Base-by-base conservation (phyloP, 164 flowering plant species). In the Umbilicus rupestris region DNA sequence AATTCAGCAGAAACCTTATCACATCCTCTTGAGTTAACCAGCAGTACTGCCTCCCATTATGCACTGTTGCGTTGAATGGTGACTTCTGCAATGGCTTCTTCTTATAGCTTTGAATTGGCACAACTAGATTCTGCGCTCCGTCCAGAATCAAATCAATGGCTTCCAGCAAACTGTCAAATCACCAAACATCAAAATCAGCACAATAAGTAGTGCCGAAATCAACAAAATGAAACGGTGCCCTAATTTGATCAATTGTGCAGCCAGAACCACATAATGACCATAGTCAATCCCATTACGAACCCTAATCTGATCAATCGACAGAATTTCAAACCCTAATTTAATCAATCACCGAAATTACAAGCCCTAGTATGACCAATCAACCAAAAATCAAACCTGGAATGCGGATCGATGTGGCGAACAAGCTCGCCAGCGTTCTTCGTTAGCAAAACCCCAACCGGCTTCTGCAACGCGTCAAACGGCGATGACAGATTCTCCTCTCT, bases 11-110 rank as follows among this genome's bases (percentile, higher is more conserved):
- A 80, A 75, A 94, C 1, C 89, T 69, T 35, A 94, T 68, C 3
- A 94, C 74, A 68, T 94, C 99, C 68, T 89, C 97, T 62, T 83
- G 93, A 0, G 97, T 87, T 7, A 94, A 46, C 96, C 97, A 94
- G 77, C 97, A 94, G 73, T 71, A 91, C 63, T 87, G 90, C 10
- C 63, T 78, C 69, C 89, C 85, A 22, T 80, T 73, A 80, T 86
- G 85, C 66, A 31, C 15, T 0, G 83, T 78, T 7, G 73, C 35
- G 15, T 55, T 49, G 2, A 41, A 29, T n/a, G 68, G 35, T 41
- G 77, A 69, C 15, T 60, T 41, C 39, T 77, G 75, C n/a, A 63
- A n/a, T 5, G 42, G 22, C 15, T 26, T 20, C 45, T 35, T 63
- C 42, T 63, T 37, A 4, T 49, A 72, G 3, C 10, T 74, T 39